A percentile compares a stretch with the other conserved stretches of the same genome.
These are phyloP conservation scores for Sanghuangporus sanghuang DNA, from an alignment of 1,284 basidiomycete species.

Conservation along the genomic window DNA sequence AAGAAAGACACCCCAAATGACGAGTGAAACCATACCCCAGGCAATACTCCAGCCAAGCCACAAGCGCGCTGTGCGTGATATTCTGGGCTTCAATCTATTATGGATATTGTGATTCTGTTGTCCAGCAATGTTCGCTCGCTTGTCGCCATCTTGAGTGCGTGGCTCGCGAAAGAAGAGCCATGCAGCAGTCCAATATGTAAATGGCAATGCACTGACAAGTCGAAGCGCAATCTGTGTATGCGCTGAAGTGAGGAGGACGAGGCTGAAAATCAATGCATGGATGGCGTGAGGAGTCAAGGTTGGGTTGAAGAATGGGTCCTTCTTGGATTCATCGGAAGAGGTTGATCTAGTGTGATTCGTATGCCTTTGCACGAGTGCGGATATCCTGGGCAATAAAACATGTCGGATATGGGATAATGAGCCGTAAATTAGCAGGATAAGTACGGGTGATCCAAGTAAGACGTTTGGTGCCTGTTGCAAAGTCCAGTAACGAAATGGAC, in stretches of 20 bases:
- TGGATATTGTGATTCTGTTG: neutral
- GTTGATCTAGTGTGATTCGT: neutral
- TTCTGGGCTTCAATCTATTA: neutral
- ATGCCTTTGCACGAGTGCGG: neutral
- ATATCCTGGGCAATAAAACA: constrained; percentile 19
- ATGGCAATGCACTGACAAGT: constrained; percentile 72
- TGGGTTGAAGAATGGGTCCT: constrained; percentile 27
- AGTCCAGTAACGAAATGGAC: constrained; percentile 87
- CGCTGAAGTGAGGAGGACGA: constrained; percentile 70
- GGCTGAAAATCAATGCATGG: constrained; percentile 56
- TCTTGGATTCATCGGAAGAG: neutral
- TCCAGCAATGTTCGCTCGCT: neutral
- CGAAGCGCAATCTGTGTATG: constrained; percentile 92
- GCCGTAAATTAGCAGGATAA: constrained; percentile 47
- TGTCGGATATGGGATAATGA: constrained; percentile 32
- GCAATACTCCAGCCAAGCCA: constrained; percentile 73
- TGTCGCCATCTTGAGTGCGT: constrained; percentile 11
- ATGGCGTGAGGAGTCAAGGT: constrained; percentile 61
- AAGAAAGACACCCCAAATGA: constrained; percentile 83
- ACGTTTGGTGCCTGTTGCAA: constrained; percentile 84
- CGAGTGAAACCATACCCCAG: constrained; percentile 71
- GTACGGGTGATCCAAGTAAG: constrained; percentile 69
- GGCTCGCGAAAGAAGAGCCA: constrained; percentile 49
- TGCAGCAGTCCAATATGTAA: constrained; percentile 79
- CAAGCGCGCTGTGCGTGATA: neutral